Base-by-base conservation (phyloP, 495 filamentous ascomycete genomes). In the Sphaerosporella brunnea region DNA sequence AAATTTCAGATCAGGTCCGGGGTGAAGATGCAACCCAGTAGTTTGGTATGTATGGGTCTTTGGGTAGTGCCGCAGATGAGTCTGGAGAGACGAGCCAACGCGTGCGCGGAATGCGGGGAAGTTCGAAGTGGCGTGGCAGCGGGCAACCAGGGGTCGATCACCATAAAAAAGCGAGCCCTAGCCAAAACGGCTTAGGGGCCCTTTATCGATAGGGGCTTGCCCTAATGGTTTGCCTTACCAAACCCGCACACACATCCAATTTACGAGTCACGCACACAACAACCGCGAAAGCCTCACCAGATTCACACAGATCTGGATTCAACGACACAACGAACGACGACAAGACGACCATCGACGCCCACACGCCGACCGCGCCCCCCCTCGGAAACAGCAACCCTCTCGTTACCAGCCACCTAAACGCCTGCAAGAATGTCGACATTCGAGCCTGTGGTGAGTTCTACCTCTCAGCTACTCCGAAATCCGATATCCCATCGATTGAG, bases 381-480 rank as follows among this genome's bases (percentile, higher is more conserved):
- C 56, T 52, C 46, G 53, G 64, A 54, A 50, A 51, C 45, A 48
- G 45, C 45, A 48, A 46, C 43, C n/a, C 57, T 59, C 57, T 54
- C 58, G 55, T 55, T 64, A 59, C 49, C 51, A 57, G 63, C 63
- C 56, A 56, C 57, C 57, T 59, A 45, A 38, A 59, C 51, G 47
- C 45, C 55, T 60, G 74, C 71, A 82, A 93, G 74, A 73, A 96
- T 95, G 88, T 93, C 88, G 73, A 76, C 82, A 67, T 93, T 92
- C 73, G 88, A 96, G 72, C 74, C 80, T 70, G 85, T 94, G 72
- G 84, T 95, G 75, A 73, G 85, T 88, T 52, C 51, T 50, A 47
- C 38, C 38, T 38, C 38, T 50, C 41, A 47, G 46, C 38, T 35
- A 46, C 21, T 21, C 7, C 43, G 30, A 23, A 49, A 44, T 45